Conservation (phyloP, 805 yeast species). For the Saccharomycopsis sp. region DNA sequence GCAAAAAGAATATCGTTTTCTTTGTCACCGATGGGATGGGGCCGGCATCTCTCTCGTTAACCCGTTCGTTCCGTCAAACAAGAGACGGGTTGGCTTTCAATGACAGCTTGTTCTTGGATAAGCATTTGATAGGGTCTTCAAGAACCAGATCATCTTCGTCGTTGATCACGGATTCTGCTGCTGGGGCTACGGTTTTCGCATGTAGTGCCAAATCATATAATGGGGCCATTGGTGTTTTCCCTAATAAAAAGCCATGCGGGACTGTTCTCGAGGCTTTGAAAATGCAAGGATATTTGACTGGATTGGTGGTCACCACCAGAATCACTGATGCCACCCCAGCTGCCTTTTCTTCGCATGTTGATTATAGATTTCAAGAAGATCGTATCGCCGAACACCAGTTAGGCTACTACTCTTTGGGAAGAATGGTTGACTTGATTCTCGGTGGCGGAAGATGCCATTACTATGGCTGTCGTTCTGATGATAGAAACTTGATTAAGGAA, state of each 20-base stretch:
- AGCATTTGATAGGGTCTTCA: conserved; percentile 71
- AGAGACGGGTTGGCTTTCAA: conserved; percentile 46
- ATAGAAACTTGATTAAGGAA: conserved; percentile 56
- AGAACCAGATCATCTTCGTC: conserved; percentile 76
- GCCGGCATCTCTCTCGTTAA: conserved; percentile 74
- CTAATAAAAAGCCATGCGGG: conserved; percentile 69
- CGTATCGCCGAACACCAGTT: conserved; percentile 82
- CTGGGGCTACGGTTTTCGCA: conserved; percentile 93
- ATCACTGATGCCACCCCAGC: conserved; percentile 96
- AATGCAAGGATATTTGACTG: conserved; percentile 72
- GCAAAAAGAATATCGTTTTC: conserved; percentile 71
- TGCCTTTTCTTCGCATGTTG: conserved; percentile 75
- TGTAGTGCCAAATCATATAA: conserved; percentile 80
- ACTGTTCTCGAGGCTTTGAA: conserved; percentile 85
- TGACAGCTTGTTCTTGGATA: conserved; percentile 57
- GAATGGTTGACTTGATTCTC: conserved; percentile 73
- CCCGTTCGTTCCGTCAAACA: conserved; percentile 67
- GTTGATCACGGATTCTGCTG: conserved; percentile 89
- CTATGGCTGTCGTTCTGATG: conserved; percentile 68
- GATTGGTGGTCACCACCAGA: conserved; percentile 86
- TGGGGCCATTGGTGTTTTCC: conserved; percentile 85
- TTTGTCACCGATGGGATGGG: conserved; percentile 97
- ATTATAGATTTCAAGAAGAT: conserved; percentile 70
- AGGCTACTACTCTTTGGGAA: conserved; percentile 75
- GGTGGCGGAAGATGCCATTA: conserved; percentile 92